Percentiles rank a stretch among this genome's conserved stretches.
Evolutionary conservation across 371 early-diverging fungal species (phyloP).

Genomic region (Actinomortierella ambigua): DNA sequence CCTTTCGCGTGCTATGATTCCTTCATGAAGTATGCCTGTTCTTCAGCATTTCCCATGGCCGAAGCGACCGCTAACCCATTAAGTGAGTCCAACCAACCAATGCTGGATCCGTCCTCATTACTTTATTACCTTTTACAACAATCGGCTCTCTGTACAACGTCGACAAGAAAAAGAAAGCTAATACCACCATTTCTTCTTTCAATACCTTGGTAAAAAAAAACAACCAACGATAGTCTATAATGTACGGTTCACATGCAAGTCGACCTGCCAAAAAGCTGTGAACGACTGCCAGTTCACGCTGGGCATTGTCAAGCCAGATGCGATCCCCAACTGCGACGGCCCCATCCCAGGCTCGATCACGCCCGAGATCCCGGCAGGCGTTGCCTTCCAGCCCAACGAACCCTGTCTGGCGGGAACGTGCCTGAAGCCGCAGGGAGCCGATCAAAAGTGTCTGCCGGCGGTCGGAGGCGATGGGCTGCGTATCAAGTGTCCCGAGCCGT

Average conservation of each 20-base stretch:
- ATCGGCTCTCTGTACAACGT: too few relatives aligned
- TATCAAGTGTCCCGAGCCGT: slow-evolving; percentile 52
- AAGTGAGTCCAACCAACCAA: too few relatives aligned
- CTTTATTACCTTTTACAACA: too few relatives aligned
- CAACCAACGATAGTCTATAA: slow-evolving; percentile 7
- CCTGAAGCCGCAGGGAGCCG: slow-evolving; percentile 20
- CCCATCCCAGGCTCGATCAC: slow-evolving; percentile 18
- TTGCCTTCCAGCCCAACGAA: slow-evolving; percentile 47
- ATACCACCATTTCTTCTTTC: not conserved
- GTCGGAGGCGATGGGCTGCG: slow-evolving; percentile 49
- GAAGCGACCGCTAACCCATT: not conserved
- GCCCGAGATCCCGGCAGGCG: slow-evolving; percentile 26
- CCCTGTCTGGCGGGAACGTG: slow-evolving; percentile 18
- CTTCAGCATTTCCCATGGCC: slow-evolving; percentile 22
- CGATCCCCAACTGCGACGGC: slow-evolving; percentile 54
- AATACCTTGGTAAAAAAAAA: not conserved
- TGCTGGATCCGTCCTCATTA: too few relatives aligned
- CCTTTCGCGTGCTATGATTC: slow-evolving; percentile 16
- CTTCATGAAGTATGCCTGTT: slow-evolving; percentile 24
- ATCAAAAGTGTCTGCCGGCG: slow-evolving; percentile 13
- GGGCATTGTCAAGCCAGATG: slow-evolving; percentile 25
- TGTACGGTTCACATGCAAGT: slow-evolving; percentile 51
- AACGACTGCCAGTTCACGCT: slow-evolving; percentile 47
- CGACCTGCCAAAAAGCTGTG: slow-evolving; percentile 50
- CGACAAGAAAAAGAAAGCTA: too few relatives aligned